Base-by-base conservation (phyloP, 306 rosid species). In the Sechiopsis laciniata region DNA sequence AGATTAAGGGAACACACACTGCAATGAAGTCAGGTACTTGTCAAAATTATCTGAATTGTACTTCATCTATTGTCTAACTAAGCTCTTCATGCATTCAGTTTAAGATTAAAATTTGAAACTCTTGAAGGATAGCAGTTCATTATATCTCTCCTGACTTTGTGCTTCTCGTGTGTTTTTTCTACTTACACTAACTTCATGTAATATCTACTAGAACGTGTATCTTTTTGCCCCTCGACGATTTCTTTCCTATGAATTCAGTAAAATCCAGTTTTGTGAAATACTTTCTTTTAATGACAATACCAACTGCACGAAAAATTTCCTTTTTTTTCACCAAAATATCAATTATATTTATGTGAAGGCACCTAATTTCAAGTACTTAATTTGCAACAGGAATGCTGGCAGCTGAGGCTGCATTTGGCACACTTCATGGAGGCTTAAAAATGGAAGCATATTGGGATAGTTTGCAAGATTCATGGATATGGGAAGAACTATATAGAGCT, bases 1-100 rank as follows among this genome's bases (percentile, higher is more conserved):
- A 94, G 85, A 94, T 94, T 61, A 94, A 94, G 84, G 98, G 98
- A 77, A 89, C 94, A 45, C 96, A 89, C 77, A 89, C 96, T 10
- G 98, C 98, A 66, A 94, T 94, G 98, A 94, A 94, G 85, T 94
- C 98, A 63, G 98, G 98, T 87, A 80, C 58, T 51, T 13, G 53
- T 52, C 4, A 40, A 55, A 56, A 24, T 51, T 50, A 32, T 76
- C 51, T 54, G 52, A 29, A 16, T n/a, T 71, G 48, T 16, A 54
- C 37, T 35, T 54, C 24, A 48, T 14, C 55, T 67, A 11, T 19
- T 67, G 54, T 26, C 68, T 62, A 66, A 64, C 32, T 66, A 42
- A 6, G 72, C 72, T 62, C 15, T 14, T 32, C 6, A 62, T 4
- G 68, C 6, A 62, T 32, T 16, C 68, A 32, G 68, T 62, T 15